Base-by-base conservation (phyloP, 345 rosid genomes). In the Moricandia moricandioides region DNA sequence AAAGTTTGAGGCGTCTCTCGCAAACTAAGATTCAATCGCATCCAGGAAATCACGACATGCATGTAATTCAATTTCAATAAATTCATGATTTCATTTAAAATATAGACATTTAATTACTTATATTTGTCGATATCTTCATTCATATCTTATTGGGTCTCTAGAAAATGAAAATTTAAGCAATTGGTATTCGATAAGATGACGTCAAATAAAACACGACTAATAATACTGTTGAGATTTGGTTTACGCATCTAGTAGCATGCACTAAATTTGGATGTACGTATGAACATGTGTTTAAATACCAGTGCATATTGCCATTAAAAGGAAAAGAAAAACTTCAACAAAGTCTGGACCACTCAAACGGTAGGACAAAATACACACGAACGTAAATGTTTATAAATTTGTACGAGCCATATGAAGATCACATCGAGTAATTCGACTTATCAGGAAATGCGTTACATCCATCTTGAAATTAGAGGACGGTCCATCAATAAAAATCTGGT, bases 391-490 rank as follows among this genome's bases (percentile, higher is more conserved):
- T 31, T 29, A 24, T 5, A 57, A 45, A 57, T 57, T 18, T 64
- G 67, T 17, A 35, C 39, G 35, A 71, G 43, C 68, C 76, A 65
- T 64, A 57, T 77, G 80, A 58, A 45, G 9, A 56, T 64, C 76
- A 70, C 76, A 70, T 62, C 72, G 62, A 71, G 55, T 47, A 57
- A 65, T 45, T 65, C 24, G 54, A 77, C 71, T 13, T 11, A 65
- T 65, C 62, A 71, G 80, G 72, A 45, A 71, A 65, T 70, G 76
- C 33, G 80, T 56, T 47, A 69, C 56, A 65, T 65, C 52, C 39
- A 63, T 64, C 43, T 56, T 63, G 45, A 56, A 70, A 21, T 35
- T 12, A 60, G 37, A 76, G 34, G 67, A 69, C 56, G 17, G 13
- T 8, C 18, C 57, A 69, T 54, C 49, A 59, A 49, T 68, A 47